Conservation (phyloP, 805 yeast genomes). For the Pichia kluyveri region DNA sequence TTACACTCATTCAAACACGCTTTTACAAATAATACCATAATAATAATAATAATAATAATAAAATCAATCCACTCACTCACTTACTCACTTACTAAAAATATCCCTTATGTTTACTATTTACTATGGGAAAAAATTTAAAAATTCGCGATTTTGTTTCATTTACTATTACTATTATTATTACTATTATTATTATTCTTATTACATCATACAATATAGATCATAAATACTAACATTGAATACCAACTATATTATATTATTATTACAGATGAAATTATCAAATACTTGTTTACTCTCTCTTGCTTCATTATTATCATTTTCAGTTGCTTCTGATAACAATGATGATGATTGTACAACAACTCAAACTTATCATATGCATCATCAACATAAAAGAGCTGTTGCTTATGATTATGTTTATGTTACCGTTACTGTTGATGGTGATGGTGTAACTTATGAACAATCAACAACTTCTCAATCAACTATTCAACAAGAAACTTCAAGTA, state of each 20-base stretch:
- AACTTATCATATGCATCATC: constrained; percentile 48
- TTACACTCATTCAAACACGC: no score
- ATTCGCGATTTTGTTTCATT: neutral
- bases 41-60: no score
- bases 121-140: no score
- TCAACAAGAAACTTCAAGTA: constrained; percentile 18
- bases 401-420: constrained; percentile 41
- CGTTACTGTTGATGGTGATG: constrained; percentile 42
- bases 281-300: constrained; percentile 19
- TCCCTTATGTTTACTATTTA: no score
- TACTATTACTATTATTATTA: neutral
- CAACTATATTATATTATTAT: neutral
- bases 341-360: constrained; percentile 31
- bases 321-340: constrained; percentile 30
- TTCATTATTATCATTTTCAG: constrained; percentile 18
- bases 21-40: no score
- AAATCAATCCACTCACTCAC: no score
- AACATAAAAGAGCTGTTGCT: constrained; percentile 50
- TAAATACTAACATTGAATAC: constrained; percentile 3
- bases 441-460: constrained; percentile 32
- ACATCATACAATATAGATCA: neutral
- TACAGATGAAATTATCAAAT: constrained; percentile 18
- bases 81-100: no score
- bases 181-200: neutral
- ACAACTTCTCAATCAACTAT: constrained; percentile 7